phyloP scores from a whole-genome alignment of 768 basidiomycete genomes.

The Tulasnella calospora region DNA sequence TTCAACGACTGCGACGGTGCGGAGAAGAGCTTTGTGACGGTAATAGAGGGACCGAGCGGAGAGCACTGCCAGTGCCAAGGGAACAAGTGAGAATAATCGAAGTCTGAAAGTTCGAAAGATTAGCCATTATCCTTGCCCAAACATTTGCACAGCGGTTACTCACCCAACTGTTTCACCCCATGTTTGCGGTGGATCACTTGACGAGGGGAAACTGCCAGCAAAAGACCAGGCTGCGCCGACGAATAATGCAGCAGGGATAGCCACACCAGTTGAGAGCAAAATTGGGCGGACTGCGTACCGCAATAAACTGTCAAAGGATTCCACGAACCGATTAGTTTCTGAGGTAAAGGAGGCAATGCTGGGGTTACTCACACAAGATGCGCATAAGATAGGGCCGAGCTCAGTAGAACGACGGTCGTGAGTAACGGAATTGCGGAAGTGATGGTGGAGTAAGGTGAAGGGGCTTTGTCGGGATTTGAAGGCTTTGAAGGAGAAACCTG shows the following conservation, averaged over 20 bases:
- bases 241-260: slow-evolving; percentile 67
- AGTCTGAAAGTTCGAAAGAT: slow-evolving; percentile 43
- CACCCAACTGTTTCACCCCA: slow-evolving; percentile 82
- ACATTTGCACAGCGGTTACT: slow-evolving; percentile 35
- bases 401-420: slow-evolving; percentile 63
- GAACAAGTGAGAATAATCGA: slow-evolving; percentile 71
- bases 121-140: neutral
- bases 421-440: slow-evolving; percentile 74
- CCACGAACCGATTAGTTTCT: neutral
- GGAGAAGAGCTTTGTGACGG: slow-evolving; percentile 65
- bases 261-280: slow-evolving; percentile 69
- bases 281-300: slow-evolving; percentile 80
- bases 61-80: slow-evolving; percentile 61
- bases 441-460: slow-evolving; percentile 61
- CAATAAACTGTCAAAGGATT: slow-evolving; percentile 43
- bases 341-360: neutral
- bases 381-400: slow-evolving; percentile 64
- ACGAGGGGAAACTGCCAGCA: slow-evolving; percentile 68
- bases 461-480: slow-evolving; percentile 31
- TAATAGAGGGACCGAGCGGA: slow-evolving; percentile 52
- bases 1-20: slow-evolving; percentile 40
- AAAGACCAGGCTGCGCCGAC: slow-evolving; percentile 78
- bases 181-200: slow-evolving; percentile 51
- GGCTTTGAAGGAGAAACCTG: slow-evolving; percentile 31
- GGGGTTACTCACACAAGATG: slow-evolving; percentile 49